Evolutionary conservation across 1,139 yeast genomes (phyloP), one percentile per base, ranked within the genome.

Genomic region (Candida pseudoviswanathii): DNA sequence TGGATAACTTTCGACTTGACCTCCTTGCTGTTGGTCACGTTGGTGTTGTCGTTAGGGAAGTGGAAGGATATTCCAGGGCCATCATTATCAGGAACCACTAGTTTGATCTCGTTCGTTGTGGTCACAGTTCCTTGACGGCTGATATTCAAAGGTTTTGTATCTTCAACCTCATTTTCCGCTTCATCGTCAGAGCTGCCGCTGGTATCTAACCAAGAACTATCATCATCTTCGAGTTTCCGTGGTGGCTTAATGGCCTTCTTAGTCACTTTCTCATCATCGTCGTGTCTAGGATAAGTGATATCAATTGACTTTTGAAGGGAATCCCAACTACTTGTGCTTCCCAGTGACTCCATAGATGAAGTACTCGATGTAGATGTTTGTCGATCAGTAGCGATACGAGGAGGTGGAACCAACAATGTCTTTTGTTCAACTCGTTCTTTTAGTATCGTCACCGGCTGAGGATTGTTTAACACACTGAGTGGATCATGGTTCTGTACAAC

Each of bases 51-150:
- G 50, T 75, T 74, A 4, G 80, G 81, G 58, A 76, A 76, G 46
- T 67, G 66, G 54, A 75, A 76, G 5, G 61, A 53, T 44, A 58
- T 65, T 0, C 78, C 78, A 1, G 63, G 60, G 3, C 78, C 80
- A 25, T 56, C 61, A 50, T 73, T 72, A 22, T 46, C 45, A 4
- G 30, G n/a, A 39, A 34, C 25, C 7, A 11, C 32, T 2, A 22
- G 11, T 10, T 38, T 37, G 22, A 39, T 24, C 7, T 30, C 38
- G 10, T 24, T 5, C 4, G 4, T 34, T 5, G 21, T 34, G 3
- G 26, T n/a, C 11, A n/a, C 5, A 25, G 21, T 10, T 25, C 11
- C 34, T 36, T 39, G 42, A 30, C 36, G 36, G 26, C n/a, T 27
- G 5, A 55, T 50, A 9, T 49, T 37, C 24, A 57, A 48, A 10